These are phyloP conservation scores for Suhomyces panamericanus DNA, from an alignment of 1,139 yeast genomes.

Conservation along the genomic window DNA sequence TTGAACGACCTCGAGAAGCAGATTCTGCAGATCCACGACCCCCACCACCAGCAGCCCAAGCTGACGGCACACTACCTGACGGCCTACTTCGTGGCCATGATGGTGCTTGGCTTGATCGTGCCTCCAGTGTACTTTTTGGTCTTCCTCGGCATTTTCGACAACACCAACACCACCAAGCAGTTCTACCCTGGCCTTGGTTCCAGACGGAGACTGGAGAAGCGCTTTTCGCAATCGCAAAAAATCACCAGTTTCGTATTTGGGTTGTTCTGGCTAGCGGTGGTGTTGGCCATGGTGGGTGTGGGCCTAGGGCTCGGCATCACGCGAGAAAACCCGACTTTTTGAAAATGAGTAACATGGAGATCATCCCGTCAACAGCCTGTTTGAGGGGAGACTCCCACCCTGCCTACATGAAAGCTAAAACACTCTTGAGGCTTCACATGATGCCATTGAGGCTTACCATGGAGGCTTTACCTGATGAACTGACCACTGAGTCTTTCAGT, in stretches of 20 bases:
- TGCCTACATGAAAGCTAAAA: too few species aligned
- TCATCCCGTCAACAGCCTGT: neutral
- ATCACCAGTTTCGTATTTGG: conserved; percentile 33
- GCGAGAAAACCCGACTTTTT: neutral
- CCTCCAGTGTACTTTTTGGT: conserved; percentile 40
- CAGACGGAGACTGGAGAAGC: conserved; percentile 18
- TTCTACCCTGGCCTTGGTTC: conserved; percentile 23
- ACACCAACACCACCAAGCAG: conserved; percentile 19
- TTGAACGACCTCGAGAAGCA: conserved; percentile 13
- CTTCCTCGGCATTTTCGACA: conserved; percentile 37
- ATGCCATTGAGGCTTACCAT: too few species aligned
- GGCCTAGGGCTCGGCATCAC: conserved; percentile 35
- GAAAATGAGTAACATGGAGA: neutral
- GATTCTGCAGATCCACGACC: conserved; percentile 6
- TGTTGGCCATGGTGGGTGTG: conserved; percentile 44
- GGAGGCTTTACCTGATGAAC: too few species aligned
- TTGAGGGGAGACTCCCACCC: neutral
- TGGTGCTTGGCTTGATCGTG: conserved; percentile 32
- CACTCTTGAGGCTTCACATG: too few species aligned
- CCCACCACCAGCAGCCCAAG: neutral
- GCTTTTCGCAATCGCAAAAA: conserved; percentile 37
- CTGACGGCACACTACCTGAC: conserved; percentile 6
- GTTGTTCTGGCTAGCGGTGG: conserved; percentile 33
- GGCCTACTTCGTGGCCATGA: conserved; percentile 16
- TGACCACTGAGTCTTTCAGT: too few species aligned